phyloP scores from a whole-genome alignment of 23 red algal species.

The Gracilaria gracilis region DNA sequence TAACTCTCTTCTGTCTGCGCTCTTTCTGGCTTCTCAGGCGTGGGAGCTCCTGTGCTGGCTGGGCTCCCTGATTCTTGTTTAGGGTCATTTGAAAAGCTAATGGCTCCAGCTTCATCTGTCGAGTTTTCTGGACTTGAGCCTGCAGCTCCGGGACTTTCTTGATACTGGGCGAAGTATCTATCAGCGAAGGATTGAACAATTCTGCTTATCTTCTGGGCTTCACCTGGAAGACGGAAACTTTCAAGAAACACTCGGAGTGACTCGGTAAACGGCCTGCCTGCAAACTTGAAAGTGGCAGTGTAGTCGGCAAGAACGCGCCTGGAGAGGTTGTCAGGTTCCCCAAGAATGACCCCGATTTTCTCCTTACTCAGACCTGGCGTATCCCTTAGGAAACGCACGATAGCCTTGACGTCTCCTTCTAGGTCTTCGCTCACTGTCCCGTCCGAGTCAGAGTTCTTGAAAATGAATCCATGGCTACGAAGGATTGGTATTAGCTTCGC shows the following conservation, averaged over 20 bases:
- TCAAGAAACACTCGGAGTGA: slow-evolving; percentile 93
- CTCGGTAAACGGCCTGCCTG: slow-evolving; percentile 64
- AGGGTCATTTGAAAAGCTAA: not conserved
- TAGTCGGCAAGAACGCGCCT: slow-evolving; percentile 71
- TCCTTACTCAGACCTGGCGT: slow-evolving; percentile 89
- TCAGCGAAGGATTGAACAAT: slow-evolving; percentile 96
- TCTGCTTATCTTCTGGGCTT: slow-evolving; percentile 98
- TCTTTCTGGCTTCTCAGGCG: not conserved
- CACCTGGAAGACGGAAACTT: slow-evolving; percentile 96
- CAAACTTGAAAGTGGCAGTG: slow-evolving; percentile 83
- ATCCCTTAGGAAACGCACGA: slow-evolving; percentile 77
- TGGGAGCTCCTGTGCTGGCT: not conserved
- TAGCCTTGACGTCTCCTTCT: slow-evolving; percentile 48
- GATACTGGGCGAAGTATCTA: slow-evolving; percentile 72
- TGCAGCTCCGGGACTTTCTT: slow-evolving; percentile 50
- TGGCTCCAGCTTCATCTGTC: not conserved
- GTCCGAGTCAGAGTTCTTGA: not conserved
- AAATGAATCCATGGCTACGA: slow-evolving; percentile 37
- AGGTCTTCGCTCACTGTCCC: slow-evolving; percentile 67
- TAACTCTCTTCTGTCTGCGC: not conserved
- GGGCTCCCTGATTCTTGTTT: slow-evolving; percentile 1
- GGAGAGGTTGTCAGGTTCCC: slow-evolving; percentile 89
- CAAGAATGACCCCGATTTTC: slow-evolving; percentile 85
- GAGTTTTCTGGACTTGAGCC: not conserved
- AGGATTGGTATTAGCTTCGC: slow-evolving; percentile 37